Evolutionary conservation across 176 grass and related monocot species (phyloP).

Genomic region (Aegilops sharonensis): DNA sequence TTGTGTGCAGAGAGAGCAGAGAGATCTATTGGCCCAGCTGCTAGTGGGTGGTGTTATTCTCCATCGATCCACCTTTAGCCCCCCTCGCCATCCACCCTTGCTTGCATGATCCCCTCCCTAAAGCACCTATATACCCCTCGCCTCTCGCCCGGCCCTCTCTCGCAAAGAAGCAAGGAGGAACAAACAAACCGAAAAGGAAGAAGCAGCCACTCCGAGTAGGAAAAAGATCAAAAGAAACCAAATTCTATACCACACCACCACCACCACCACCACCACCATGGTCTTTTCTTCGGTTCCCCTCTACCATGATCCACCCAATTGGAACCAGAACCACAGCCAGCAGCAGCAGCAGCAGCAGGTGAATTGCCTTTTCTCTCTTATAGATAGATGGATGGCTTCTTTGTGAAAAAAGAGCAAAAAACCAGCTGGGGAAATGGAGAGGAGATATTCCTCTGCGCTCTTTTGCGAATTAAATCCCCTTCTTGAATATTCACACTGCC

Average conservation of each 20-base stretch:
- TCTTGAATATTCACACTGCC: constrained; percentile 34
- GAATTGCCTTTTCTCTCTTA: constrained; percentile 17
- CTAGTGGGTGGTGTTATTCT: constrained; percentile 52
- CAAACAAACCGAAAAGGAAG: constrained; percentile 44
- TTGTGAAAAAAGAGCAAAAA: constrained; percentile 59
- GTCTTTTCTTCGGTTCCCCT: constrained; percentile 89
- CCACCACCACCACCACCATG: constrained; percentile 47
- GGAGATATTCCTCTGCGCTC: constrained; percentile 52
- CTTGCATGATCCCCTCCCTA: constrained; percentile 40
- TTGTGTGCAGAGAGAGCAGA: constrained; percentile 16
- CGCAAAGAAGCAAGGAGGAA: constrained; percentile 49
- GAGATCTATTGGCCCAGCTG: constrained; percentile 24
- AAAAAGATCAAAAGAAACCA: constrained; percentile 62
- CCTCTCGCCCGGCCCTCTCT: constrained; percentile 6
- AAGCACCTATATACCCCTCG: constrained; percentile 48
- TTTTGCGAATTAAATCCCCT: constrained; percentile 45
- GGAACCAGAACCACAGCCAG: constrained; percentile 59
- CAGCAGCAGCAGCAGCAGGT: constrained; percentile 75
- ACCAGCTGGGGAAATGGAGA: constrained; percentile 41
- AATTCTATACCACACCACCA: constrained; percentile 57
- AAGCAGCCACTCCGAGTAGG: constrained; percentile 34
- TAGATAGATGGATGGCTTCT: constrained; percentile 43
- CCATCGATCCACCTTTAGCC: not conserved
- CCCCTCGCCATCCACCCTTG: constrained; percentile 31
- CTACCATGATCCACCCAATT: constrained; percentile 94